These are phyloP conservation scores for Coemansia sp. DNA, from an alignment of 192 early-diverging fungal species.

Conservation along the genomic window DNA sequence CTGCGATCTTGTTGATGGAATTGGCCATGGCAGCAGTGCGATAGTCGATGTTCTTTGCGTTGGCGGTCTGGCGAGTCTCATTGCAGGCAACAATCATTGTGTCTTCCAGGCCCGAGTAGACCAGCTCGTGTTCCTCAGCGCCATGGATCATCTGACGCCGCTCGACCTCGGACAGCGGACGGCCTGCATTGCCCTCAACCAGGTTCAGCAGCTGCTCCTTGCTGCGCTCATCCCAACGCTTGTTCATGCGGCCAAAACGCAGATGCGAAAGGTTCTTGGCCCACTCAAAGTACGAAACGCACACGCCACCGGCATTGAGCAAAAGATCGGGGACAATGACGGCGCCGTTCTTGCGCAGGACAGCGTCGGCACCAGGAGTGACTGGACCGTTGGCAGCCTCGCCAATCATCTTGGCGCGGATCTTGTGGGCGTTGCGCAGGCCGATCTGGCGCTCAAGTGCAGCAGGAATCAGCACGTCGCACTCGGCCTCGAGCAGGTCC, in stretches of 20 bases:
- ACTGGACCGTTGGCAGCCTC: constrained; percentile 83
- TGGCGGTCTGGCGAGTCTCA: constrained; percentile 72
- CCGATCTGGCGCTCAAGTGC: constrained; percentile 81
- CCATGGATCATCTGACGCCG: constrained; percentile 76
- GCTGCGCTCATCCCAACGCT: constrained; percentile 78
- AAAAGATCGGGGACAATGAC: constrained; percentile 74
- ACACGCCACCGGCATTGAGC: constrained; percentile 82
- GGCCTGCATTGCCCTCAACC: constrained; percentile 76
- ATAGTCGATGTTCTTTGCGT: constrained; percentile 66
- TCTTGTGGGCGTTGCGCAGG: constrained; percentile 66
- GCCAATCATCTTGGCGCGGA: constrained; percentile 79
- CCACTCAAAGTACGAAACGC: constrained; percentile 83
- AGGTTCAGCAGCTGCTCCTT: constrained; percentile 67
- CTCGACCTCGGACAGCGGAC: constrained; percentile 69
- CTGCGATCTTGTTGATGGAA: constrained; percentile 81
- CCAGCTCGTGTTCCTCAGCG: constrained; percentile 80
- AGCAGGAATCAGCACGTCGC: constrained; percentile 80
- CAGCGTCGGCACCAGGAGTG: constrained; percentile 71
- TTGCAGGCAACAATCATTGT: constrained; percentile 81
- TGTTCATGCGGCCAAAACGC: constrained; percentile 83
- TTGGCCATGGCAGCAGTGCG: constrained; percentile 76
- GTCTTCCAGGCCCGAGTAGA: constrained; percentile 83
- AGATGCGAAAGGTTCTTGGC: constrained; percentile 83
- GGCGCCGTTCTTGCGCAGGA: constrained; percentile 60
- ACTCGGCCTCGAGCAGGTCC: constrained; percentile 68